These are phyloP conservation scores for Exophiala alcalophila DNA, from an alignment of 2,329 filamentous ascomycete species.

Conservation along the genomic window DNA sequence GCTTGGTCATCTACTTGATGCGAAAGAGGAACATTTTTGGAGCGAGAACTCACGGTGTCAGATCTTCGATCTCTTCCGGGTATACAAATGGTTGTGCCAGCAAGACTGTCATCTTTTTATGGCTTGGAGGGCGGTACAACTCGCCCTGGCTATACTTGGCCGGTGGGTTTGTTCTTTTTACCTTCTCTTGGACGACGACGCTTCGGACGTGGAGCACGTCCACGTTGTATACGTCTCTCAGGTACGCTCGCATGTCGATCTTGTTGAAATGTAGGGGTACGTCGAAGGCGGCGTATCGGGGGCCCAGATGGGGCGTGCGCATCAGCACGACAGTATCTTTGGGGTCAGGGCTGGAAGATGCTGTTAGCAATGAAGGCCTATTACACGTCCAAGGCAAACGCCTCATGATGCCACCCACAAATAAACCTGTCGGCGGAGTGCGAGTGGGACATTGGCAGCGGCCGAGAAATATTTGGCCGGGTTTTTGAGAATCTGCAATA, in stretches of 20 bases:
- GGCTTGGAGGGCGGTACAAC: slow-evolving; percentile 66
- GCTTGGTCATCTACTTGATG: not conserved
- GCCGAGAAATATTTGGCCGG: slow-evolving; percentile 25
- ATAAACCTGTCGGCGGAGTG: slow-evolving; percentile 43
- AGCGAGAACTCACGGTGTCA: slow-evolving; percentile 51
- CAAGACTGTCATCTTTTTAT: slow-evolving; percentile 95
- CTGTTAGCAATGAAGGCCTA: not conserved
- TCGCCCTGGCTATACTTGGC: slow-evolving; percentile 47
- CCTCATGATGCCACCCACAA: slow-evolving; percentile 44
- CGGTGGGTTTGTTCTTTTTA: slow-evolving; percentile 46
- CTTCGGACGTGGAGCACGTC: slow-evolving; percentile 71
- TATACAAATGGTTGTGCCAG: slow-evolving; percentile 83
- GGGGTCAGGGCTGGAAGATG: slow-evolving; percentile 52
- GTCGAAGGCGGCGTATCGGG: slow-evolving; percentile 82
- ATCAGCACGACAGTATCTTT: slow-evolving; percentile 77
- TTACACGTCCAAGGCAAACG: too few species aligned
- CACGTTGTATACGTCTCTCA: slow-evolving; percentile 80
- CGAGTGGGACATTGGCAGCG: slow-evolving; percentile 31
- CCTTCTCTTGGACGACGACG: slow-evolving; percentile 68
- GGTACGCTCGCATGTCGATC: slow-evolving; percentile 92
- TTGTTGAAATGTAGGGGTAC: slow-evolving; percentile 93
- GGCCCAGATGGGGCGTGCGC: slow-evolving; percentile 67
- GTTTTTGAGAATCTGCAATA: slow-evolving; percentile 17
- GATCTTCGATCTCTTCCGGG: slow-evolving; percentile 66
- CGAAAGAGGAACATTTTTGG: not conserved